Evolutionary conservation across 1,139 yeast species (phyloP).

Genomic region (Candida tunisiensis): DNA sequence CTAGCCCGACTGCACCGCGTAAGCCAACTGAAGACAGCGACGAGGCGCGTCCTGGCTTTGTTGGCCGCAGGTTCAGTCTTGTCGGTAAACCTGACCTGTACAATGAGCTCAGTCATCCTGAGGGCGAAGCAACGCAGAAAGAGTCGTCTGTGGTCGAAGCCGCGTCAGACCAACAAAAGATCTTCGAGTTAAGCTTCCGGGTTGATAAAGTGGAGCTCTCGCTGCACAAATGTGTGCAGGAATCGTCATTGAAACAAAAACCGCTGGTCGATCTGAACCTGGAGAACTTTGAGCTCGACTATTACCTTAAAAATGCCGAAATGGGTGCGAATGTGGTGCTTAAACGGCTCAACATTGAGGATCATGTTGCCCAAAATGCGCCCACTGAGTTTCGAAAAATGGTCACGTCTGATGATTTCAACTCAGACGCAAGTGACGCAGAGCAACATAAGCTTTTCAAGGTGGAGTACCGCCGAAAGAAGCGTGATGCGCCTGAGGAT

Average conservation of each 20-base stretch:
- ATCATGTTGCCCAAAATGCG: constrained; percentile 51
- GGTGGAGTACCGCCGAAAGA: constrained; percentile 33
- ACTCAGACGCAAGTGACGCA: constrained; percentile 16
- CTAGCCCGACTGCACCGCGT: constrained; percentile 1
- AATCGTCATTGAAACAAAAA: constrained; percentile 42
- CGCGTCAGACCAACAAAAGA: constrained; percentile 28
- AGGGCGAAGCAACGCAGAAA: constrained; percentile 10
- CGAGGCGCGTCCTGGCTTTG: constrained; percentile 3
- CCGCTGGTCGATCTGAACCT: constrained; percentile 60
- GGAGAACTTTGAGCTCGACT: constrained; percentile 42
- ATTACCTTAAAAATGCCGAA: constrained; percentile 40
- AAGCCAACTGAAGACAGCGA: neutral
- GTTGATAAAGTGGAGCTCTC: constrained; percentile 49
- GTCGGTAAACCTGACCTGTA: too few relatives aligned
- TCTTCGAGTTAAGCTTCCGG: constrained; percentile 53
- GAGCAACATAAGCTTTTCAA: constrained; percentile 30
- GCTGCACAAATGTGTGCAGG: constrained; percentile 50
- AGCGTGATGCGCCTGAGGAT: constrained; percentile 5
- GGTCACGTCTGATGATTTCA: constrained; percentile 49
- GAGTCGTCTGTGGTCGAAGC: constrained; percentile 2
- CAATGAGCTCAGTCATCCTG: too few relatives aligned
- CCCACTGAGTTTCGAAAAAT: constrained; percentile 50
- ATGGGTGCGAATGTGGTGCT: constrained; percentile 53
- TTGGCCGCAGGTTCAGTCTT: too few relatives aligned
- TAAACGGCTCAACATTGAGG: constrained; percentile 53